Evolutionary conservation across 495 filamentous ascomycete genomes (phyloP).

Genomic region (Friedmanniomyces simplex): DNA sequence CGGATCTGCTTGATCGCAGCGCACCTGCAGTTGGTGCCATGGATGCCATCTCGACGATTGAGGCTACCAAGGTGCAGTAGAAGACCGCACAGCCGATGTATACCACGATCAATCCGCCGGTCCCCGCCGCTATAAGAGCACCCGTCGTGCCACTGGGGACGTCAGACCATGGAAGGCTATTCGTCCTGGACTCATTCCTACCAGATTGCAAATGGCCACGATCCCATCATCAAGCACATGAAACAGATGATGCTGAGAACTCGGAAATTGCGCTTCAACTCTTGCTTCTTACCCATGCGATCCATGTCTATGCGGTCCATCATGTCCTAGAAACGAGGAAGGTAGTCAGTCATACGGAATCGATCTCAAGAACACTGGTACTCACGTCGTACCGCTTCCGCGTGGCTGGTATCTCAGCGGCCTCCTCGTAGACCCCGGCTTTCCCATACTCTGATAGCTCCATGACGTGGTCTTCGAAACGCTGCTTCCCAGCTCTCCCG

Average conservation of each 20-base stretch:
- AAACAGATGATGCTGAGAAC: slow-evolving; percentile 6
- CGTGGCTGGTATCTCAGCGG: too few relatives aligned
- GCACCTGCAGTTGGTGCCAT: slow-evolving; percentile 23
- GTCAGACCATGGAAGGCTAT: background rate
- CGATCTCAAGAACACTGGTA: too few relatives aligned
- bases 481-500: too few relatives aligned
- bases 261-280: slow-evolving; percentile 9
- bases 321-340: too few relatives aligned
- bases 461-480: too few relatives aligned
- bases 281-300: slow-evolving; percentile 4
- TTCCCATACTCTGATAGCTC: too few relatives aligned
- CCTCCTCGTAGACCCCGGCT: too few relatives aligned
- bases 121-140: background rate
- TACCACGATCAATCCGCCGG: slow-evolving; percentile 8
- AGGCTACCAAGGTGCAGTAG: slow-evolving; percentile 27
- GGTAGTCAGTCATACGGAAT: too few relatives aligned
- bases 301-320: slow-evolving; percentile 5
- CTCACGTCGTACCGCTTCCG: too few relatives aligned
- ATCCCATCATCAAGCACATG: slow-evolving; percentile 3
- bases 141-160: background rate
- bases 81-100: slow-evolving; percentile 24
- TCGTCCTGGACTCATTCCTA: too few relatives aligned
- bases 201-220: too few relatives aligned
- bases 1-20: background rate
- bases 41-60: slow-evolving; percentile 32